A percentile compares a stretch with the other conserved stretches of the same genome.
Conservation (phyloP, 192 early-diverging fungal species). For the Oehlia diaphana region DNA sequence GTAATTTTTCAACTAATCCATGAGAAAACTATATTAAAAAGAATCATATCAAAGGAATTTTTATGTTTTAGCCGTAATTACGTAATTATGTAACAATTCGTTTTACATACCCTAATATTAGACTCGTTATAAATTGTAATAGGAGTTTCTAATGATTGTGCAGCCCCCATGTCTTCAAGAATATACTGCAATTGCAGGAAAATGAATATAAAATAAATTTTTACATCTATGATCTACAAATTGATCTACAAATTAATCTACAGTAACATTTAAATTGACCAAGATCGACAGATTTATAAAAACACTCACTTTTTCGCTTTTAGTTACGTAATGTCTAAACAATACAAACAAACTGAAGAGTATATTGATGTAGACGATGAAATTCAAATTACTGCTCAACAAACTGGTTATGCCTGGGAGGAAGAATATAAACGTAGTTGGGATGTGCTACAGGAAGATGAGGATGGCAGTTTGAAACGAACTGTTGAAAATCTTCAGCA, state of each 20-base stretch:
- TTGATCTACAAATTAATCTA: too few relatives aligned
- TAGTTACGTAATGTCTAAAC: neutral
- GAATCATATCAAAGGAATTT: neutral
- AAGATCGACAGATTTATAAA: too few relatives aligned
- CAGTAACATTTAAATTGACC: too few relatives aligned
- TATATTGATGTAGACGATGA: slow-evolving; percentile 59
- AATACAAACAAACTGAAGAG: slow-evolving; percentile 44
- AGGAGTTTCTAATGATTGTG: neutral
- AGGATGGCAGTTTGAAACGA: slow-evolving; percentile 76
- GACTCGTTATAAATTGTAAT: neutral
- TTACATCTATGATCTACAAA: too few relatives aligned
- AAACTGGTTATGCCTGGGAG: slow-evolving; percentile 88
- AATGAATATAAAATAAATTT: too few relatives aligned
- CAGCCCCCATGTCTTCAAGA: neutral
- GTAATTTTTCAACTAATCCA: slow-evolving; percentile 2
- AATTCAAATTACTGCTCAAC: slow-evolving; percentile 45
- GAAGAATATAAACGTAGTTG: slow-evolving; percentile 95
- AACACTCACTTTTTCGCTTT: too few relatives aligned
- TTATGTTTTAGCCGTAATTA: neutral
- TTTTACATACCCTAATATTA: neutral
- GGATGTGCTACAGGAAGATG: slow-evolving; percentile 91
- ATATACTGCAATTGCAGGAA: too few relatives aligned
- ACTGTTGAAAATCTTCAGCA: slow-evolving; percentile 72
- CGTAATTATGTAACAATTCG: neutral
- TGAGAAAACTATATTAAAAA: neutral